phyloP scores from a whole-genome alignment of 2,329 filamentous ascomycete species.

The Pseudogymnoascus sp. region DNA sequence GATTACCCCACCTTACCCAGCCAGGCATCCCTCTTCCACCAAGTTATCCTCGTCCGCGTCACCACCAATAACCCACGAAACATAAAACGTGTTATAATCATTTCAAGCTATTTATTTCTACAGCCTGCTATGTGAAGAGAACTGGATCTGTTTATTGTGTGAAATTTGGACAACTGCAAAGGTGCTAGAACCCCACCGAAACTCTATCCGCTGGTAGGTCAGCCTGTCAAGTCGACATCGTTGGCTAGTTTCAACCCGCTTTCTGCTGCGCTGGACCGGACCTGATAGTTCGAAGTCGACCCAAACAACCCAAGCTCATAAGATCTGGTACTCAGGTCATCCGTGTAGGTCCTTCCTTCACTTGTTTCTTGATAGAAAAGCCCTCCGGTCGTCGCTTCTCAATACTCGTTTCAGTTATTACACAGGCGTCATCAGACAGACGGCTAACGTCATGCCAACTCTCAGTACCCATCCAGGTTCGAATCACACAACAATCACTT shows the following conservation, averaged over 20 bases:
- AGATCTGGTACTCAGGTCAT: not conserved
- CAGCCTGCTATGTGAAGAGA: not conserved
- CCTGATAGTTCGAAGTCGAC: slow-evolving; percentile 5
- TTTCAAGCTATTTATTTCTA: not conserved
- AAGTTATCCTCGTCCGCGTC: slow-evolving; percentile 3
- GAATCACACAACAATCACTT: slow-evolving; percentile 10
- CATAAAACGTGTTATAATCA: not conserved
- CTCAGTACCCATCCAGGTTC: slow-evolving; percentile 20
- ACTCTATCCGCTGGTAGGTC: slow-evolving; percentile 3
- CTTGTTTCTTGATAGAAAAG: not conserved
- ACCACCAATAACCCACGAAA: not conserved
- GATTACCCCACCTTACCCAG: slow-evolving; percentile 6
- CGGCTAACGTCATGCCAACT: slow-evolving; percentile 27
- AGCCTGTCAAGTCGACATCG: slow-evolving; percentile 1
- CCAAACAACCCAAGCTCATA: slow-evolving; percentile 9
- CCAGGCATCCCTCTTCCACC: slow-evolving; percentile 3
- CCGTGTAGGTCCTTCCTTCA: slow-evolving; percentile 7
- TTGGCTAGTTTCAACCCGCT: slow-evolving; percentile 6
- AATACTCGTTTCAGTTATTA: not conserved
- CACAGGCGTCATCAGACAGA: slow-evolving; percentile 9
- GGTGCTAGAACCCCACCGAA: not conserved
- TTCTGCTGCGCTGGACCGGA: slow-evolving; percentile 1
- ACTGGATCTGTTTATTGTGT: not conserved
- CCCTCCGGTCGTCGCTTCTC: slow-evolving; percentile 1
- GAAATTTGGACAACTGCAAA: not conserved